Percentiles rank a stretch among this genome's conserved stretches.
Conservation (phyloP, 2,329 filamentous ascomycete species). For the Aspergillus flavus region DNA sequence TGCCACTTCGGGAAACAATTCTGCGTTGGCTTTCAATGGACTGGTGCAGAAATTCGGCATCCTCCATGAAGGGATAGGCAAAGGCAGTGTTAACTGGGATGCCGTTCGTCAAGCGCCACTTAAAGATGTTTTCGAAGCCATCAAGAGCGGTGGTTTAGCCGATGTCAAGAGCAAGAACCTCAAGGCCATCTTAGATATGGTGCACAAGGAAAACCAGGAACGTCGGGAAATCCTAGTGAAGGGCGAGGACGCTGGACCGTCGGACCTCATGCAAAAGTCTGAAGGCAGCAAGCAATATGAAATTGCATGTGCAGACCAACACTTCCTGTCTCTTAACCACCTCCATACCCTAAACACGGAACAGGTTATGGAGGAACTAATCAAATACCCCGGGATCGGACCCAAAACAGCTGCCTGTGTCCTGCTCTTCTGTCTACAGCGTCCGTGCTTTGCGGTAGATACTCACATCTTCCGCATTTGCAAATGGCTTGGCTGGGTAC, state of each 20-base stretch:
- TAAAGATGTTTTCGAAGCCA: constrained; percentile 67
- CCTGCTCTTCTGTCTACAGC: constrained; percentile 64
- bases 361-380: constrained; percentile 60
- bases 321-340: constrained; percentile 67
- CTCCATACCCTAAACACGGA: constrained; percentile 58
- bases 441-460: constrained; percentile 66
- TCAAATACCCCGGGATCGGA: constrained; percentile 64
- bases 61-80: constrained; percentile 63
- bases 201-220: constrained; percentile 68
- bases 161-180: constrained; percentile 72
- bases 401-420: constrained; percentile 69
- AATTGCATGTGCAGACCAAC: constrained; percentile 58
- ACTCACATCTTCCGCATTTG: constrained; percentile 67
- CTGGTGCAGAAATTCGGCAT: constrained; percentile 67
- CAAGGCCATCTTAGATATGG: constrained; percentile 71
- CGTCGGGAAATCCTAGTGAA: constrained; percentile 54
- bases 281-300: constrained; percentile 59
- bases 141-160: constrained; percentile 71
- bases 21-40: constrained; percentile 67
- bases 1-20: constrained; percentile 62
- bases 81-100: constrained; percentile 76
- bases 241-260: constrained; percentile 48
- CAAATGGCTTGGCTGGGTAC: constrained; percentile 65
- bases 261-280: constrained; percentile 45
- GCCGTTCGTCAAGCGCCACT: constrained; percentile 63